Conservation (phyloP, 352 stramenopile species). For the Phytopythium boreale region DNA sequence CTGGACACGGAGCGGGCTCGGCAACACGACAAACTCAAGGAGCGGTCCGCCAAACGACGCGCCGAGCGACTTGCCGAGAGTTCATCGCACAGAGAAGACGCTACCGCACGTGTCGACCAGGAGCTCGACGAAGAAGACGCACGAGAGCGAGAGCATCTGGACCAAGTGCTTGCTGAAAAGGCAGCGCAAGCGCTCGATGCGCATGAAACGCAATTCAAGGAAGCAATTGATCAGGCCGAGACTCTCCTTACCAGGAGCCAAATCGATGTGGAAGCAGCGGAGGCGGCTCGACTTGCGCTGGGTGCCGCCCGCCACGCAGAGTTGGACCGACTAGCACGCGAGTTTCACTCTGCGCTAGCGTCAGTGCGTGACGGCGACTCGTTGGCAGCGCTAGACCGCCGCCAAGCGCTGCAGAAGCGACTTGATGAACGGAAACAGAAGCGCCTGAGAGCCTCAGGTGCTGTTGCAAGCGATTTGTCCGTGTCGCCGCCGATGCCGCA, state of each 20-base stretch:
- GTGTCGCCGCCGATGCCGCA: neutral
- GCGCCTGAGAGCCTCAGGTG: neutral
- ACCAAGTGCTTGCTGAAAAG: slow-evolving; percentile 19
- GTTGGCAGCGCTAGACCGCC: slow-evolving; percentile 11
- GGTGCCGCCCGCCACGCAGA: slow-evolving; percentile 23
- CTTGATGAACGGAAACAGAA: slow-evolving; percentile 13
- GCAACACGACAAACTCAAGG: slow-evolving; percentile 36
- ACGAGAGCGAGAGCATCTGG: slow-evolving; percentile 17
- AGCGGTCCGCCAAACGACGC: slow-evolving; percentile 19
- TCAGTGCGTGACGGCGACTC: slow-evolving; percentile 7
- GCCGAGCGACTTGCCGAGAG: slow-evolving; percentile 10
- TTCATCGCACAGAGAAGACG: slow-evolving; percentile 6
- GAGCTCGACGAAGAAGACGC: slow-evolving; percentile 20
- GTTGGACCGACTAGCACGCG: slow-evolving; percentile 19
- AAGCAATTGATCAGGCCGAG: slow-evolving; percentile 2
- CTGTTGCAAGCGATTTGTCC: neutral
- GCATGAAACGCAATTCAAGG: slow-evolving; percentile 16
- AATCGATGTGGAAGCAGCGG: slow-evolving; percentile 18
- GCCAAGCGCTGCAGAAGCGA: slow-evolving; percentile 21
- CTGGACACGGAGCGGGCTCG: slow-evolving; percentile 25
- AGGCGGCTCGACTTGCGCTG: slow-evolving; percentile 24
- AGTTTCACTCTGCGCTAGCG: slow-evolving; percentile 15
- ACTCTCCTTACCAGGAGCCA: neutral
- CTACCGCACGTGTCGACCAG: slow-evolving; percentile 5
- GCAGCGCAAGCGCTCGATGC: slow-evolving; percentile 15